Evolutionary conservation across 1,284 basidiomycete genomes (phyloP), one percentile per base, ranked within the genome.

Genomic region (Moesziomyces sp.): DNA sequence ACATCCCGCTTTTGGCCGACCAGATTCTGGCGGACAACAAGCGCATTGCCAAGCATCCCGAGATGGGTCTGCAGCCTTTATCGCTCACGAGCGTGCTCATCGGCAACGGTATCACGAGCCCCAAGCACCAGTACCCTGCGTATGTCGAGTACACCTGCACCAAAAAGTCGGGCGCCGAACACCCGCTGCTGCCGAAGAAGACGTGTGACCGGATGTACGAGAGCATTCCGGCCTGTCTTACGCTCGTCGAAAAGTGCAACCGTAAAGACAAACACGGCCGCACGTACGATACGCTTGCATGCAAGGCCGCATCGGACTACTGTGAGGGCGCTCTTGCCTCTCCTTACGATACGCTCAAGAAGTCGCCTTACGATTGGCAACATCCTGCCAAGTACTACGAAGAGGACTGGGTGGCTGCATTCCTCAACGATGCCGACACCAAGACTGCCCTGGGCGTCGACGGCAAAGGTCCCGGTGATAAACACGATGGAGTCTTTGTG

Each of bases 51-150:
- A 53, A 58, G 21, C 72, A 83, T 26, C 81, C 78, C 6, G 76
- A 83, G 58, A 46, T 68, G 9, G 76, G 76, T 16, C 52, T 83
- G 45, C 44, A 57, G n/a, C 79, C 82, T 0, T 55, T 83, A 34
- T 80, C 82, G 3, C 66, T 82, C 13, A 48, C 34, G 0, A 78
- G 76, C 21, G 70, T 83, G 14, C 47, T 83, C 49, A 83, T 83
- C 54, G 82, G 82, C n/a, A 84, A 84, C 54, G 82, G 82, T 6
- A 77, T 83, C 64, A 83, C 82, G 24, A 76, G 72, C 19, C 82
- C 82, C 21, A 52, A 73, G 45, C 67, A 79, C 53, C 79, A 81
- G 55, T 82, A 69, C 66, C 74, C 72, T 7, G 81, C 82, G 9
- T 81, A 81, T 46, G 67, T 78, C 47, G 60, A 78, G 35, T 84